These are phyloP conservation scores for Leccinum rimulosum DNA, from an alignment of 768 basidiomycete genomes.

Conservation along the genomic window DNA sequence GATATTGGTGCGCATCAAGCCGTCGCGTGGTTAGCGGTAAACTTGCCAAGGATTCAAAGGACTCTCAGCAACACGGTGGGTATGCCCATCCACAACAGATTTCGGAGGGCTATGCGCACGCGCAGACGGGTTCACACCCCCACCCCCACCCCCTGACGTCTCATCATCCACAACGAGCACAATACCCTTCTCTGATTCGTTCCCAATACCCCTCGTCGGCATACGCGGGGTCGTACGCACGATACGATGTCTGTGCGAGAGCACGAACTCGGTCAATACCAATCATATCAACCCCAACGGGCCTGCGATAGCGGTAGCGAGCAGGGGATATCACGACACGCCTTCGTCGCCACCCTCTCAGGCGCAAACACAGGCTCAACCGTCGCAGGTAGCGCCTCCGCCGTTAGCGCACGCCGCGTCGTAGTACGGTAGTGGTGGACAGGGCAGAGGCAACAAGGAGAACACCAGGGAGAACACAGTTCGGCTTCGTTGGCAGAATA, in stretches of 20 bases:
- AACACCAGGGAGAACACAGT: slow-evolving; percentile 8
- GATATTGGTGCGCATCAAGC: no score
- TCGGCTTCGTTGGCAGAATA: slow-evolving; percentile 24
- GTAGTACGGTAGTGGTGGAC: slow-evolving; percentile 20
- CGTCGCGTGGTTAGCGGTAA: no score
- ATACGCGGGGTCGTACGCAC: slow-evolving; percentile 28
- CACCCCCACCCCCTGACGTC: slow-evolving; percentile 19
- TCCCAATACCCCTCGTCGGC: slow-evolving; percentile 25
- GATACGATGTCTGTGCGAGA: slow-evolving; percentile 28
- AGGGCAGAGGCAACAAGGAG: slow-evolving; percentile 7
- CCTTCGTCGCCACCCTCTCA: slow-evolving; percentile 19
- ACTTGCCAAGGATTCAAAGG: no score
- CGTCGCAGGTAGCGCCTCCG: slow-evolving; percentile 16
- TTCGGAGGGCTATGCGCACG: slow-evolving; percentile 18
- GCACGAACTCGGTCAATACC: slow-evolving; percentile 13
- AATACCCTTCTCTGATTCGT: slow-evolving; percentile 26
- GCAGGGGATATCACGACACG: slow-evolving; percentile 25
- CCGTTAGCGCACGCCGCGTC: slow-evolving; percentile 21
- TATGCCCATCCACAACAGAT: slow-evolving; percentile 22
- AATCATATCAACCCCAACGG: slow-evolving; percentile 8
- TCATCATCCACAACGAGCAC: slow-evolving; percentile 23
- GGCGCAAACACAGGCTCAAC: slow-evolving; percentile 6
- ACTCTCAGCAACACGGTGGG: slow-evolving; percentile 13
- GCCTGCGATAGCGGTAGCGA: slow-evolving; percentile 8
- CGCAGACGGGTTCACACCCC: slow-evolving; percentile 20